Conservation (phyloP, 2,329 filamentous ascomycete species). For the Fusarium longipes region DNA sequence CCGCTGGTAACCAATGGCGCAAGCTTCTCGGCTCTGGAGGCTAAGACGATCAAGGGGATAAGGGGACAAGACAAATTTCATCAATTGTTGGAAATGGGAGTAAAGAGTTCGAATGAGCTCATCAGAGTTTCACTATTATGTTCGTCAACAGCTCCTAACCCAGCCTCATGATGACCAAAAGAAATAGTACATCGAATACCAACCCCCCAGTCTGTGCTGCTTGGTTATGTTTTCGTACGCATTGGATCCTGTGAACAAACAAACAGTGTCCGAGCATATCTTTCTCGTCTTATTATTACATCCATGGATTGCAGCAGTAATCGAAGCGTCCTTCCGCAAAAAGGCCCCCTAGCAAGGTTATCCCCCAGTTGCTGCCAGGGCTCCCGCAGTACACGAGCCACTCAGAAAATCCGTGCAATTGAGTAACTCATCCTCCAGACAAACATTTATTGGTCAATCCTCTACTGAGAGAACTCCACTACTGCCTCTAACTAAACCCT, state of each 20-base stretch:
- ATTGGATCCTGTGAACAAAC: neutral
- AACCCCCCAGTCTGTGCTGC: neutral
- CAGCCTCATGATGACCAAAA: neutral
- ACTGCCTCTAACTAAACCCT: slow-evolving; percentile 25
- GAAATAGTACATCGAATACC: neutral
- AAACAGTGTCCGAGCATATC: slow-evolving; percentile 2
- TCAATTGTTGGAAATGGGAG: neutral
- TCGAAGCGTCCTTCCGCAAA: slow-evolving; percentile 6
- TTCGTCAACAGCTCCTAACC: neutral
- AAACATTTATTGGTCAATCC: slow-evolving; percentile 20
- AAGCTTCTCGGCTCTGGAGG: slow-evolving; percentile 22
- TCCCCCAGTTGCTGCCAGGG: slow-evolving; percentile 46
- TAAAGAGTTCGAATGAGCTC: neutral
- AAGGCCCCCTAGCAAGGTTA: slow-evolving; percentile 37
- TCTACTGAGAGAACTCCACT: slow-evolving; percentile 15
- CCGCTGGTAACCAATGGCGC: slow-evolving; percentile 29
- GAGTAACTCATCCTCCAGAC: slow-evolving; percentile 14
- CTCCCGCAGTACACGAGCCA: slow-evolving; percentile 45
- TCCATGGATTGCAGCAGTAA: neutral
- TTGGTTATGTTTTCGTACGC: neutral
- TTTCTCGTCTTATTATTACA: neutral
- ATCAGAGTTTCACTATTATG: neutral
- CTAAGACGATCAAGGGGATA: slow-evolving; percentile 7
- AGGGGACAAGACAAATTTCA: slow-evolving; percentile 7
- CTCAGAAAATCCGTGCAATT: slow-evolving; percentile 18